phyloP scores from a whole-genome alignment of 2,329 filamentous ascomycete genomes.

The Cladosporium sphaerospermum region DNA sequence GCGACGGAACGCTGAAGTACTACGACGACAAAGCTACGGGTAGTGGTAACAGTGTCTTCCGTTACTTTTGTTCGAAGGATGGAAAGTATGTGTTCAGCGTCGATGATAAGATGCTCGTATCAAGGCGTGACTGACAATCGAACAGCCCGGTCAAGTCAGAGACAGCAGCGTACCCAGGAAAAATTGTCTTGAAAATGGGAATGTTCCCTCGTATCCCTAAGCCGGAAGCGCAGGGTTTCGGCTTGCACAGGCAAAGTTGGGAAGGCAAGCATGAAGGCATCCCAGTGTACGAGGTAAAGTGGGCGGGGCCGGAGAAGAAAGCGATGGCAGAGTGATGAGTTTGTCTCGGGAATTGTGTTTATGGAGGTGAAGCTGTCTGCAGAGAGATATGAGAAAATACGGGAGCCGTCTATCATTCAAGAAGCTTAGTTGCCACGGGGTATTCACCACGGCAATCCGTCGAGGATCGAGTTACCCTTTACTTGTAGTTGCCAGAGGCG shows the following conservation, averaged over 20 bases:
- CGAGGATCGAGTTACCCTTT: background rate
- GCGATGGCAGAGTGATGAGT: slow-evolving; percentile 14
- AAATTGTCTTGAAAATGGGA: slow-evolving; percentile 46
- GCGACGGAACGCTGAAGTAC: slow-evolving; percentile 39
- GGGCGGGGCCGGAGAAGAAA: slow-evolving; percentile 34
- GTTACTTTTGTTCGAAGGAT: slow-evolving; percentile 42
- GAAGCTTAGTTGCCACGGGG: background rate
- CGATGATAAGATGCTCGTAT: background rate
- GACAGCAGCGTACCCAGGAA: slow-evolving; percentile 35
- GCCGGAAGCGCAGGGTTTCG: slow-evolving; percentile 43
- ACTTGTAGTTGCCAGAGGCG: slow-evolving; percentile 19
- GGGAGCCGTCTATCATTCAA: background rate
- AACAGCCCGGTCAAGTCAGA: slow-evolving; percentile 44
- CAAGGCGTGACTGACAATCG: background rate
- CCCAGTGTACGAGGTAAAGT: slow-evolving; percentile 35
- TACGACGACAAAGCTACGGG: slow-evolving; percentile 41
- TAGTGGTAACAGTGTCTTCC: slow-evolving; percentile 41
- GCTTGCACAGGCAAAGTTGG: slow-evolving; percentile 40
- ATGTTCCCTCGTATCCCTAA: slow-evolving; percentile 44
- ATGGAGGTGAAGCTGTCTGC: background rate
- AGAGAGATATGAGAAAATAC: too few relatives aligned
- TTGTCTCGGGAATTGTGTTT: too few relatives aligned
- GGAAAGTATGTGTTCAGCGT: slow-evolving; percentile 36
- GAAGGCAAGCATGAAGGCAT: slow-evolving; percentile 34
- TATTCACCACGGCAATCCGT: background rate